Percentiles rank a stretch among this genome's conserved stretches.
Evolutionary conservation across 495 filamentous ascomycete genomes (phyloP).

Genomic region (Neurospora sp.): DNA sequence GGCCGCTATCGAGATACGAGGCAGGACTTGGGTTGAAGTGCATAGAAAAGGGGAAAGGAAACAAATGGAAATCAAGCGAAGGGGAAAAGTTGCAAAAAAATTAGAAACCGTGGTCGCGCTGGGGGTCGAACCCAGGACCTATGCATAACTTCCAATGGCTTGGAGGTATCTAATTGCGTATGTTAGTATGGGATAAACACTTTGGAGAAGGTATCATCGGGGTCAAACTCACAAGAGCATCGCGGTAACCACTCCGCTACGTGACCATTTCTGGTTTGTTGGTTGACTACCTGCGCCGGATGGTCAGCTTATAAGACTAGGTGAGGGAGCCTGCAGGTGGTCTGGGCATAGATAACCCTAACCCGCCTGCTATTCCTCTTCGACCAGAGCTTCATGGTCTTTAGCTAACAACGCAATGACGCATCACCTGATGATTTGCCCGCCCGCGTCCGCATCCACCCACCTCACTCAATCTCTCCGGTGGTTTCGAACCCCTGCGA

Average conservation of each 20-base stretch:
- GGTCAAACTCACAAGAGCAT: not conserved
- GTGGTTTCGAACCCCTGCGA: not conserved
- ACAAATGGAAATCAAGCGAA: not conserved
- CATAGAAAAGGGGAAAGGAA: not conserved
- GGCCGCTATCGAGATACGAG: not conserved
- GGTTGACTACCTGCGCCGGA: not conserved
- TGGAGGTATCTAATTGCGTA: not conserved
- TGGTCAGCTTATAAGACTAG: not conserved
- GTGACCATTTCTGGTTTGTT: not conserved
- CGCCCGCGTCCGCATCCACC: not conserved
- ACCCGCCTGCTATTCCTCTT: not conserved
- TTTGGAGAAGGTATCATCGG: not conserved
- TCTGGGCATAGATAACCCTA: not conserved
- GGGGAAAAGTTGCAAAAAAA: not conserved
- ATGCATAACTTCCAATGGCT: not conserved
- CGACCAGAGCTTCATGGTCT: not conserved
- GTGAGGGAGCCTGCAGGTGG: not conserved
- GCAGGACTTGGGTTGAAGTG: not conserved
- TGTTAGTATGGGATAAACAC: conserved; percentile 1
- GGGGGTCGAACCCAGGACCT: not conserved
- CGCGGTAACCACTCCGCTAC: not conserved
- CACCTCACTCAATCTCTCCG: not conserved
- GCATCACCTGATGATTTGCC: not conserved
- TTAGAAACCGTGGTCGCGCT: not conserved
- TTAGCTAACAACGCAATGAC: not conserved